Conservation (phyloP, 768 basidiomycete genomes). For the Leccinum boreale region DNA sequence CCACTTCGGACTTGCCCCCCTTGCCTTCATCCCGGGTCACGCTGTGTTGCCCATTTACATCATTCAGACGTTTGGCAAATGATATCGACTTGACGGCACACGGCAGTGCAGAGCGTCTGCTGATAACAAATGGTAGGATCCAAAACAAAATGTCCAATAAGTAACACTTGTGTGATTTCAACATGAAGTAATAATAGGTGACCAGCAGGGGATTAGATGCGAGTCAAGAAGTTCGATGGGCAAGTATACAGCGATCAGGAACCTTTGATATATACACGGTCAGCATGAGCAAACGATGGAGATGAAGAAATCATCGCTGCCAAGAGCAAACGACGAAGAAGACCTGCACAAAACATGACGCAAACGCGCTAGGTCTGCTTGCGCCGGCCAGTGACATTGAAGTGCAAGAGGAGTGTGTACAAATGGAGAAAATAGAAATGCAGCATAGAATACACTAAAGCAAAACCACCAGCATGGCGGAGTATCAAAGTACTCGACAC, state of each 20-base stretch:
- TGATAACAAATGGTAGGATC: not conserved
- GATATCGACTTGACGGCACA: too few species aligned
- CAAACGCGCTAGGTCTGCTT: slow-evolving; percentile 26
- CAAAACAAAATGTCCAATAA: slow-evolving; percentile 8
- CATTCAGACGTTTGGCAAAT: too few species aligned
- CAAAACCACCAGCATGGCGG: slow-evolving; percentile 35
- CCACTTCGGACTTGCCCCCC: too few species aligned
- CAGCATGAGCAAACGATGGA: slow-evolving; percentile 21
- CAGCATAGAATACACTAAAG: slow-evolving; percentile 39
- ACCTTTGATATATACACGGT: slow-evolving; percentile 30
- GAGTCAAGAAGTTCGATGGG: slow-evolving; percentile 20
- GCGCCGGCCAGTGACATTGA: slow-evolving; percentile 29
- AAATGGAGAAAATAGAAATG: slow-evolving; percentile 43
- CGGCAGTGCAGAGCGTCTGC: too few species aligned
- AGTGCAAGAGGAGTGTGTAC: slow-evolving; percentile 40
- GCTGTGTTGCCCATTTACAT: too few species aligned
- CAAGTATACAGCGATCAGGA: slow-evolving; percentile 29
- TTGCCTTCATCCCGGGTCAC: too few species aligned
- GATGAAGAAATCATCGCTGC: not conserved
- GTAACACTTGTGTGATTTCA: slow-evolving; percentile 11
- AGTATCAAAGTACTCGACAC: slow-evolving; percentile 25
- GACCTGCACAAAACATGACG: slow-evolving; percentile 2
- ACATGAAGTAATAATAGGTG: slow-evolving; percentile 9
- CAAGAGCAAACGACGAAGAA: slow-evolving; percentile 5
- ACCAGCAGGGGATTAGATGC: slow-evolving; percentile 32